These are phyloP conservation scores for Chlorella sp. DNA, from an alignment of 139 green algal genomes.

Conservation along the genomic window DNA sequence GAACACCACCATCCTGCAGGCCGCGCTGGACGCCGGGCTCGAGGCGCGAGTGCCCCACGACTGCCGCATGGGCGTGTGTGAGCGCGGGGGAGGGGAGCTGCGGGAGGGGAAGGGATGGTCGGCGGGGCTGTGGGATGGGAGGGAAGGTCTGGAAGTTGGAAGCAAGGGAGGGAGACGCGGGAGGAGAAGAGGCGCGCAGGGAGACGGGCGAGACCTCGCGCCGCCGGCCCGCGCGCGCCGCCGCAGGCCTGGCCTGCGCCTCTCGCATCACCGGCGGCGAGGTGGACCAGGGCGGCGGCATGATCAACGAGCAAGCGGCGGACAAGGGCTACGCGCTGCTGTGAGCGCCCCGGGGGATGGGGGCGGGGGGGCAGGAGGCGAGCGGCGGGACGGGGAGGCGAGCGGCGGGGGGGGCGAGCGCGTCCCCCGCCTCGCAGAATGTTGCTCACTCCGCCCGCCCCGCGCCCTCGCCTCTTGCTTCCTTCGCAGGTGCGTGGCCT, in stretches of 20 bases:
- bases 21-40: constrained; percentile 70
- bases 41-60: constrained; percentile 85
- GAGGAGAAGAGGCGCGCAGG: no score
- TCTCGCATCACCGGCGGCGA: constrained; percentile 27
- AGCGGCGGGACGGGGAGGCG: no score
- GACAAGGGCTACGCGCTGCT: constrained; percentile 88
- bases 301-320: constrained; percentile 78
- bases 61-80: constrained; percentile 88
- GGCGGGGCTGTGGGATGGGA: neutral
- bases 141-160: no score
- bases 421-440: no score
- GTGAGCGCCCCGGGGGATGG: no score
- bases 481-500: constrained; percentile 81
- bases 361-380: no score
- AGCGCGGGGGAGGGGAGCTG: constrained; percentile 67
- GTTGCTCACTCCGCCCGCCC: no score
- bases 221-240: neutral
- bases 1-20: constrained; percentile 68
- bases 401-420: no score
- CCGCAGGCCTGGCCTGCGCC: neutral
- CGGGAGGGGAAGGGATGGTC: constrained; percentile 40
- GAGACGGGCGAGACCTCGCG: no score
- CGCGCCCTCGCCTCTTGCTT: no score
- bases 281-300: constrained; percentile 83
- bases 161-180: no score